Evolutionary conservation across 495 filamentous ascomycete species (phyloP).

Genomic region (Evernia prunastri): DNA sequence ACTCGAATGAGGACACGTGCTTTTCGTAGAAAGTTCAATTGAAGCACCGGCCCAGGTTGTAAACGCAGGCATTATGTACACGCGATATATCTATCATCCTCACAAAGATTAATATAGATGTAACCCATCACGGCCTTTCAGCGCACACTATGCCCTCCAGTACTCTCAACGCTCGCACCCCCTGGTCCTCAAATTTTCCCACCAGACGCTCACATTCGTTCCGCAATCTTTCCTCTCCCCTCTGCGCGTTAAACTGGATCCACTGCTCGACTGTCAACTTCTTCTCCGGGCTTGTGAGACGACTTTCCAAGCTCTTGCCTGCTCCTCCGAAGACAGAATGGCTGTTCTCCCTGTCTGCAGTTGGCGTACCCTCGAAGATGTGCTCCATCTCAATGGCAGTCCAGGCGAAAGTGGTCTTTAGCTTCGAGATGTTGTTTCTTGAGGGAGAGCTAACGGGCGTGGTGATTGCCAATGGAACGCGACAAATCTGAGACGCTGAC

Average conservation of each 20-base stretch:
- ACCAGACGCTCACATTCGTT: conserved; percentile 77
- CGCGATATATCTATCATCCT: background rate
- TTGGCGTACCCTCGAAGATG: conserved; percentile 43
- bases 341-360: conserved; percentile 48
- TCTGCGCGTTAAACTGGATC: conserved; percentile 72
- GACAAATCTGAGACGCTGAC: conserved; percentile 35
- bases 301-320: conserved; percentile 44
- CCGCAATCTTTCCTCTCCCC: conserved; percentile 71
- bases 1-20: background rate
- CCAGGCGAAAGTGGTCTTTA: conserved; percentile 64
- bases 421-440: conserved; percentile 51
- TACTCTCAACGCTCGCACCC: conserved; percentile 62
- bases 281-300: conserved; percentile 72
- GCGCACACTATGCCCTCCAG: conserved; percentile 63
- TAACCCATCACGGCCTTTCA: conserved; percentile 5
- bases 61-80: background rate
- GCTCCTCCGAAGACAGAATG: conserved; percentile 29
- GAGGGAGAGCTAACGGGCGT: conserved; percentile 61
- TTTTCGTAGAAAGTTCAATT: background rate
- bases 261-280: conserved; percentile 90
- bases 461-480: conserved; percentile 43
- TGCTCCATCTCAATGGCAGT: conserved; percentile 63
- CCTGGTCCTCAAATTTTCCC: conserved; percentile 72
- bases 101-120: background rate
- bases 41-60: background rate